Conservation (phyloP, 177 flowering plant genomes). For the Vitis hybrid region DNA sequence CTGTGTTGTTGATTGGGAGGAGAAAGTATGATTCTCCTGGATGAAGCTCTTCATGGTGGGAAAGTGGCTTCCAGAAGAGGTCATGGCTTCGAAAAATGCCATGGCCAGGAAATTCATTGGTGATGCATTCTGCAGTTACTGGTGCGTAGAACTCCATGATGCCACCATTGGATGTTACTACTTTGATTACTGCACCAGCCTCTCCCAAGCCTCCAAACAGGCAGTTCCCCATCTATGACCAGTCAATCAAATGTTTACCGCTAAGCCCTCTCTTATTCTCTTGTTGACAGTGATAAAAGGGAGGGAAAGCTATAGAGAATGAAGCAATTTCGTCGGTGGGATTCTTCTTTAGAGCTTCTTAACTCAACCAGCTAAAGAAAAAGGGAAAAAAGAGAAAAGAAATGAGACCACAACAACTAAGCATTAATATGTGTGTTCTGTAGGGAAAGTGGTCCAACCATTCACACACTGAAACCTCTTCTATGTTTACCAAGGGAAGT, state of each 20-base stretch:
- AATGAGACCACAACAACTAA: slow-evolving; percentile 8
- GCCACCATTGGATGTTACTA: slow-evolving; percentile 71
- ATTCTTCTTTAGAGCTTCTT: slow-evolving; percentile 19
- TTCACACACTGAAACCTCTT: neutral
- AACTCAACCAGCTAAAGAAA: slow-evolving; percentile 1
- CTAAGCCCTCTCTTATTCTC: too few species aligned
- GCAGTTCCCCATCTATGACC: slow-evolving; percentile 70
- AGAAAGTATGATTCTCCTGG: slow-evolving; percentile 66
- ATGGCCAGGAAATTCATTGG: slow-evolving; percentile 74
- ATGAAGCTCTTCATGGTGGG: slow-evolving; percentile 51
- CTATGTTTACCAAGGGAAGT: neutral
- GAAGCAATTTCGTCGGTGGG: slow-evolving; percentile 27
- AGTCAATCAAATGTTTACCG: too few species aligned
- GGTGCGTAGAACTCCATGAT: slow-evolving; percentile 78
- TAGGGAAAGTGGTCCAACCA: slow-evolving; percentile 1
- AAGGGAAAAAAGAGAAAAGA: neutral
- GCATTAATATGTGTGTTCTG: neutral
- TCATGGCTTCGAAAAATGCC: slow-evolving; percentile 56
- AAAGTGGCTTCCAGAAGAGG: slow-evolving; percentile 60
- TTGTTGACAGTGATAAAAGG: neutral
- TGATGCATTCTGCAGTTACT: slow-evolving; percentile 56
- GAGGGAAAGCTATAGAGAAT: neutral
- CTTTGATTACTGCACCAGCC: slow-evolving; percentile 42
- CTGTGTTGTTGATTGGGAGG: slow-evolving; percentile 43
- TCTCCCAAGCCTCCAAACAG: slow-evolving; percentile 54